Percentiles rank a stretch among this genome's conserved stretches.
Evolutionary conservation across 163 green algal species (phyloP).

Genomic region (Scenedesmus sp.): DNA sequence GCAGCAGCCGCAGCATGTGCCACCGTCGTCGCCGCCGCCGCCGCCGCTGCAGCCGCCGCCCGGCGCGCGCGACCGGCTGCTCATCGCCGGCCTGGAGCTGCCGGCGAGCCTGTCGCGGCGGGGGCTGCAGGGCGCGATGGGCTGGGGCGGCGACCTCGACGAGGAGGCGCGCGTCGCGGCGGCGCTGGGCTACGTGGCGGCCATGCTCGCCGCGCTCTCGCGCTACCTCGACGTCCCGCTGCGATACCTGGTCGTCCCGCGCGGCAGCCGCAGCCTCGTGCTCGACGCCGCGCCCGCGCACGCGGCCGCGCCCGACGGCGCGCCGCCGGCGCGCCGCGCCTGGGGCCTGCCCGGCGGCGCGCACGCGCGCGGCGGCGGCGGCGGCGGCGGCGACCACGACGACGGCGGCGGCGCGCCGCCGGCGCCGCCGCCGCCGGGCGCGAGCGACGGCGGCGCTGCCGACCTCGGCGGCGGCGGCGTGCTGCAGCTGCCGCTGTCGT

Average conservation of each 20-base stretch:
- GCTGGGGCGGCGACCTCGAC: conserved; percentile 53
- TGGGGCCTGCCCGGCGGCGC: not conserved
- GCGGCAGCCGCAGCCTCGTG: conserved; percentile 43
- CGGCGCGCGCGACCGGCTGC: conserved; percentile 39
- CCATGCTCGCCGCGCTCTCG: conserved; percentile 60
- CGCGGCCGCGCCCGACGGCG: not conserved
- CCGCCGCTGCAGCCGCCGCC: not conserved
- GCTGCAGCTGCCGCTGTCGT: conserved; percentile 73
- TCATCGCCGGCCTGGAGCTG: conserved; percentile 69
- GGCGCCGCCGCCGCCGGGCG: not conserved
- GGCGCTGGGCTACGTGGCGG: conserved; percentile 79
- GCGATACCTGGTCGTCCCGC: conserved; percentile 66
- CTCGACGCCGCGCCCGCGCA: conserved; percentile 39
- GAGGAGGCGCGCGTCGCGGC: conserved; percentile 57
- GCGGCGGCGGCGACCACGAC: too few relatives aligned
- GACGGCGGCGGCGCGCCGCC: not conserved
- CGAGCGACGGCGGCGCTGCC: too few relatives aligned
- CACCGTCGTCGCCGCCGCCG: not conserved
- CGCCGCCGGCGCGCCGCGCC: too few relatives aligned
- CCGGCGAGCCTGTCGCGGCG: conserved; percentile 55
- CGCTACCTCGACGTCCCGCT: conserved; percentile 80
- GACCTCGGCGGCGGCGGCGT: not conserved
- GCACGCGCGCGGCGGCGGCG: not conserved
- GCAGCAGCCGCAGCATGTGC: conserved; percentile 4
- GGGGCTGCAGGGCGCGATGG: conserved; percentile 56